phyloP scores from a whole-genome alignment of 495 filamentous ascomycete species.

The Physcia stellaris region DNA sequence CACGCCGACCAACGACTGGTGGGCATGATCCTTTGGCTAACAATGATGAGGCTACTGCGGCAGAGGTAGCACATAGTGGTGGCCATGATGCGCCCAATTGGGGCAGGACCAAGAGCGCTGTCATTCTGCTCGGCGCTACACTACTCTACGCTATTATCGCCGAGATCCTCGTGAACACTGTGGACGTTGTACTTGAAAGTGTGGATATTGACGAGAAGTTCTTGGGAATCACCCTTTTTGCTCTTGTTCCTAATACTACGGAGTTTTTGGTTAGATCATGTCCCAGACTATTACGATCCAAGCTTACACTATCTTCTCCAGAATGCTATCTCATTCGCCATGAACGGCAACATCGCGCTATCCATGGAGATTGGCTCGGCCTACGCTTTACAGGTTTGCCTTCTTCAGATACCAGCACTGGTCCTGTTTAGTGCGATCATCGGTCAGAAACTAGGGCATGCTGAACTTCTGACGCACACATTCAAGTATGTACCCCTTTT shows the following conservation, averaged over 20 bases:
- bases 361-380: slow-evolving; percentile 99
- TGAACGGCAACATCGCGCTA: slow-evolving; percentile 99
- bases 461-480: slow-evolving; percentile 56
- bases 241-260: slow-evolving; percentile 93
- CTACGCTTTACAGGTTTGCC: slow-evolving; percentile 91
- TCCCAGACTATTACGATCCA: background rate
- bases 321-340: slow-evolving; percentile 98
- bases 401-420: slow-evolving; percentile 89
- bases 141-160: slow-evolving; percentile 90
- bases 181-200: slow-evolving; percentile 82
- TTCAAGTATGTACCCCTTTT: slow-evolving; percentile 54
- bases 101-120: slow-evolving; percentile 76
- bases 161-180: slow-evolving; percentile 91
- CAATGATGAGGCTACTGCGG: slow-evolving; percentile 27
- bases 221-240: slow-evolving; percentile 92
- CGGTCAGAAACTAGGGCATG: slow-evolving; percentile 31
- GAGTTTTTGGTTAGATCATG: slow-evolving; percentile 73
- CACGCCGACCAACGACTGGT: slow-evolving; percentile 18
- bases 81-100: slow-evolving; percentile 98
- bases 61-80: slow-evolving; percentile 34
- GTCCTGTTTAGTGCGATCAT: slow-evolving; percentile 77
- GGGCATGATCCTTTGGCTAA: slow-evolving; percentile 19
- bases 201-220: slow-evolving; percentile 96
- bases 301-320: slow-evolving; percentile 18
- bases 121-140: slow-evolving; percentile 83